Conservation (phyloP, 768 basidiomycete genomes). For the Omphalotus guepiniiformis region DNA sequence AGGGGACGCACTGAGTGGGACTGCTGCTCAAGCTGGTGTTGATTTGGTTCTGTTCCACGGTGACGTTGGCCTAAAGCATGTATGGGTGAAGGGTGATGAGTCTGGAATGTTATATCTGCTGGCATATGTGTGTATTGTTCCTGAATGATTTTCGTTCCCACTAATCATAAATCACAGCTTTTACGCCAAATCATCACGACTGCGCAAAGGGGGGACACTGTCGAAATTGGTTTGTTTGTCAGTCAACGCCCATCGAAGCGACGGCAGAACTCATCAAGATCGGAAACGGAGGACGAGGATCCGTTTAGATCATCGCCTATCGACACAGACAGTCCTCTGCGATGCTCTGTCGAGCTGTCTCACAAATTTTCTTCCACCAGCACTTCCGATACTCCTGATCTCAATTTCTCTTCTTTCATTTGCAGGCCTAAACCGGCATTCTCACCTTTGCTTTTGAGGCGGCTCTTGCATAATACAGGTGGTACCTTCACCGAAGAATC, state of each 20-base stretch:
- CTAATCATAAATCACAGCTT: slow-evolving; percentile 65
- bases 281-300: slow-evolving; percentile 16
- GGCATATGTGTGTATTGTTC: slow-evolving; percentile 64
- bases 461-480: slow-evolving; percentile 55
- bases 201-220: slow-evolving; percentile 69
- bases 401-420: slow-evolving; percentile 16
- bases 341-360: slow-evolving; percentile 43
- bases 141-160: slow-evolving; percentile 3
- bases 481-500: slow-evolving; percentile 38
- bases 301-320: slow-evolving; percentile 18
- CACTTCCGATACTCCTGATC: slow-evolving; percentile 6
- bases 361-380: slow-evolving; percentile 36
- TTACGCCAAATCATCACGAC: slow-evolving; percentile 77
- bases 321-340: slow-evolving; percentile 34
- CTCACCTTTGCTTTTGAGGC: slow-evolving; percentile 50
- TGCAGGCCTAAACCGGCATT: slow-evolving; percentile 40
- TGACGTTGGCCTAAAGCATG: slow-evolving; percentile 83
- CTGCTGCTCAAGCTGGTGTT: slow-evolving; percentile 78
- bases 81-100: slow-evolving; percentile 82
- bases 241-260: slow-evolving; percentile 22
- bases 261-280: slow-evolving; percentile 31
- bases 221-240: slow-evolving; percentile 80
- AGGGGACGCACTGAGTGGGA: slow-evolving; percentile 82
- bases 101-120: slow-evolving; percentile 77
- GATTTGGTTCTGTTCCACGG: slow-evolving; percentile 90